Base-by-base conservation (phyloP, 148 eudicot species). In the Spergularia marina region DNA sequence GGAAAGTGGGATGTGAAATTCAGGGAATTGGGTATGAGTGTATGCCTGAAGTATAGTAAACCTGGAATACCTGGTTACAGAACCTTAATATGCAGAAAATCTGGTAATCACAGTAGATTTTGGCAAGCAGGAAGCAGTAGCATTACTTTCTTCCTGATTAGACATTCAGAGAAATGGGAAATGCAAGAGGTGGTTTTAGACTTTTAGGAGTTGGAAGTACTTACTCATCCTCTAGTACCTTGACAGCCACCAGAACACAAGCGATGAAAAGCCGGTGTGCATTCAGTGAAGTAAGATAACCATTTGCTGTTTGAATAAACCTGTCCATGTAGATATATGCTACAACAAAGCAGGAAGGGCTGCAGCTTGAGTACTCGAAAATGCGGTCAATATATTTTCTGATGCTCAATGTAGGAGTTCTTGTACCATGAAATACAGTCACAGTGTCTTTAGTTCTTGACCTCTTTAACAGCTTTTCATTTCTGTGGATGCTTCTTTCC, bases 201-300 rank as follows among this genome's bases (percentile, higher is more conserved):
- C n/a, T 41, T 5, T 41, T 41, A 41, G 9, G 47, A 41, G 47
- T 41, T 8, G 9, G 5, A 39, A 69, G 23, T 0, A 85, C 88
- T 86, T 82, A 86, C 91, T 65, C 76, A 44, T 88, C 86, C 14
- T 83, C 89, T 7, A 86, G n/a, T 64, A 80, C 83, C 80, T 88
- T 86, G 17, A 81, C 81, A 74, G 88, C 88, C 41, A 86, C 63
- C 71, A 86, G 61, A 56, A 83, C 77, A 49, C 80, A 72, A 61
- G 91, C 84, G 61, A 88, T 74, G 14, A 86, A 82, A 20, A 88
- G 84, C n/a, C 89, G 82, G 52, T 88, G 91, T 58, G 58, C 86
- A 55, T 83, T 88, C 56, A 84, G 80, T 3, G 87, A 82, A 44
- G 84, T 84, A 25, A 88, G 70, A 16, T 34, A 70, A 63, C 60